Conservation (phyloP, 805 yeast genomes). For the Candida lessepsii region DNA sequence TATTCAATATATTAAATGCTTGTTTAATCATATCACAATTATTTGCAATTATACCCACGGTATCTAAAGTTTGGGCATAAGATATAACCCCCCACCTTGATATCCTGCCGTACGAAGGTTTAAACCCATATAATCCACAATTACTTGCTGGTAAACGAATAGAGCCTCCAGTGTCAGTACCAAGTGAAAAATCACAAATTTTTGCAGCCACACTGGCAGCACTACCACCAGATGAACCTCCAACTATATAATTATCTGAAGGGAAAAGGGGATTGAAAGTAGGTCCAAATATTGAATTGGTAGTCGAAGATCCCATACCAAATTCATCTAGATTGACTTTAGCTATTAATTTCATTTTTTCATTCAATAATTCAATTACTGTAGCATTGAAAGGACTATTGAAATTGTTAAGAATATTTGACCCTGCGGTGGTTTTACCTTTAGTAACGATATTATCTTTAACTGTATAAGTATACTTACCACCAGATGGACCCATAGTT, state of each 20-base stretch:
- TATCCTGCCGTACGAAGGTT: slow-evolving; percentile 89
- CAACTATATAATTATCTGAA: slow-evolving; percentile 44
- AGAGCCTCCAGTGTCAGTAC: slow-evolving; percentile 98
- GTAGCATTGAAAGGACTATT: slow-evolving; percentile 82
- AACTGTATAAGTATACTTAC: slow-evolving; percentile 12
- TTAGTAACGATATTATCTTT: slow-evolving; percentile 79
- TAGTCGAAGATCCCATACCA: slow-evolving; percentile 88
- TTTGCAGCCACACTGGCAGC: slow-evolving; percentile 87
- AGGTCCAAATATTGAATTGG: slow-evolving; percentile 56
- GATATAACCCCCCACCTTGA: slow-evolving; percentile 91
- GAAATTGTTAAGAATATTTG: slow-evolving; percentile 58
- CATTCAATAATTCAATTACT: slow-evolving; percentile 53
- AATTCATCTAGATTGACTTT: slow-evolving; percentile 94
- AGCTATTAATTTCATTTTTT: slow-evolving; percentile 61
- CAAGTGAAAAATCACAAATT: slow-evolving; percentile 72
- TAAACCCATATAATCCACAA: slow-evolving; percentile 81
- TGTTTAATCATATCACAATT: slow-evolving; percentile 41
- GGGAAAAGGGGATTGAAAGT: slow-evolving; percentile 50
- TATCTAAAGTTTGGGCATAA: slow-evolving; percentile 91
- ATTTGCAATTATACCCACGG: slow-evolving; percentile 79
- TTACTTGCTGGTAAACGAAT: slow-evolving; percentile 90
- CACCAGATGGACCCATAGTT: not conserved
- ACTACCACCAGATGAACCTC: slow-evolving; percentile 96
- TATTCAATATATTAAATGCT: slow-evolving; percentile 58
- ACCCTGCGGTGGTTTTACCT: slow-evolving; percentile 75